Evolutionary conservation across 2,329 filamentous ascomycete species (phyloP), one percentile per base, ranked within the genome.

Genomic region (Penicillium capsulatum): DNA sequence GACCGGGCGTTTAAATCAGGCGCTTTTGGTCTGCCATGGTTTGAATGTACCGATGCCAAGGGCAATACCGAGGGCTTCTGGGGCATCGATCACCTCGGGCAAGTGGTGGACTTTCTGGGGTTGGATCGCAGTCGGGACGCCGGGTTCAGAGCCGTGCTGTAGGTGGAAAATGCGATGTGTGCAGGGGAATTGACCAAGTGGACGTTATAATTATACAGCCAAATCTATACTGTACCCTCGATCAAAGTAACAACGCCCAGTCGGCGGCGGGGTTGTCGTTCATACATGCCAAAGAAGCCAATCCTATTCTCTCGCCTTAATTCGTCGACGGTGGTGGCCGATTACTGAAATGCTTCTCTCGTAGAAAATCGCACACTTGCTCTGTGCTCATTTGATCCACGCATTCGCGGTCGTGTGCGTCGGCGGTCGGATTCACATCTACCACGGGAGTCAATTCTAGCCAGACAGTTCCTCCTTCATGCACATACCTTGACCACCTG

Each of bases 1-100:
- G 67, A 77, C 10, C 47, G 57, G 35, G 74, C 76, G 1, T 65
- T 80, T 16, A 59, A 63, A 16, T 66, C 72, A 16, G 79, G 76
- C 1, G 75, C 75, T 1, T 83, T 83, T 65, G 79, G 79, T 2
- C 53, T 81, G 37, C 79, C 79, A 2, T 82, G 75, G 72, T 76
- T 79, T 53, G 61, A 66, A 58, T 78, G 75, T 37, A 76, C 70
- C 34, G 77, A 80, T 57, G 36, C 58, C 5, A 62, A 74, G 35
- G 77, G 77, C 0, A 60, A 74, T 52, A 76, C 58, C 26, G 75
- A 80, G 47, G 60, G 61, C 1, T 81, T 75, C 50, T 82, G 76
- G 74, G 79, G 79, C 0, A 71, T 81, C 10, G 78, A 81, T 63
- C 76, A 80, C 58, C 48, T 82, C 30, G 77, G 73, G 1, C 71